Evolutionary conservation across 192 early-diverging fungal genomes (phyloP).

Genomic region (Coemansia sp.): DNA sequence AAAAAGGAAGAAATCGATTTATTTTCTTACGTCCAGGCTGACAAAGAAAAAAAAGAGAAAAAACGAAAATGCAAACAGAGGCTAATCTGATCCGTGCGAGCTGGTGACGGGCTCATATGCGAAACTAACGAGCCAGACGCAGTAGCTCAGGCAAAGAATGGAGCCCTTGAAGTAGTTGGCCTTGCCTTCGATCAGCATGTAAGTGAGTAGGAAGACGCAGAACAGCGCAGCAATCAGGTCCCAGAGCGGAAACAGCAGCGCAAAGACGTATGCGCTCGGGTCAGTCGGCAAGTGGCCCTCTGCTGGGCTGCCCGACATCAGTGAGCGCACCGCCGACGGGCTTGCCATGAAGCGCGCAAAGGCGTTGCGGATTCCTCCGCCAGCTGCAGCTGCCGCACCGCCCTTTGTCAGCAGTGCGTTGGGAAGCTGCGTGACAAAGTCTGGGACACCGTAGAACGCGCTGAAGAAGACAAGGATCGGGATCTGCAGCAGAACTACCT

Average conservation of each 20-base stretch:
- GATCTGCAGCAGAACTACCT: constrained; percentile 93
- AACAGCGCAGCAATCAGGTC: constrained; percentile 62
- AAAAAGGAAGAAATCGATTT: constrained; percentile 4
- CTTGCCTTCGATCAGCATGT: constrained; percentile 94
- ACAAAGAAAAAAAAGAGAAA: neutral
- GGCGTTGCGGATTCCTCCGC: constrained; percentile 14
- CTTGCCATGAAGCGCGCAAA: constrained; percentile 13
- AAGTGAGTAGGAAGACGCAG: constrained; percentile 78
- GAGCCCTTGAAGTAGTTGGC: constrained; percentile 96
- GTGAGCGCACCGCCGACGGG: constrained; percentile 7
- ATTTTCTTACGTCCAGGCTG: neutral
- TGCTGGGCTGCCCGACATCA: neutral
- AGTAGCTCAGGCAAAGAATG: constrained; percentile 85
- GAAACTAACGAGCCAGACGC: constrained; percentile 77
- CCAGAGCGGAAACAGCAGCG: constrained; percentile 72
- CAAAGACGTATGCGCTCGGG: constrained; percentile 56
- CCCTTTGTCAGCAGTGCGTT: neutral
- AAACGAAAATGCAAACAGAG: neutral
- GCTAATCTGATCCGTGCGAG: constrained; percentile 23
- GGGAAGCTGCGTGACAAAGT: constrained; percentile 25
- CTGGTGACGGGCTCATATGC: constrained; percentile 68
- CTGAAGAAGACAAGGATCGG: constrained; percentile 90
- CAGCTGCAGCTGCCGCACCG: neutral
- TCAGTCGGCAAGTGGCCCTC: constrained; percentile 47
- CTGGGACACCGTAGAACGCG: constrained; percentile 58